Base-by-base conservation (phyloP, 2,329 filamentous ascomycete species). In the Exophiala lecanii-corni region DNA sequence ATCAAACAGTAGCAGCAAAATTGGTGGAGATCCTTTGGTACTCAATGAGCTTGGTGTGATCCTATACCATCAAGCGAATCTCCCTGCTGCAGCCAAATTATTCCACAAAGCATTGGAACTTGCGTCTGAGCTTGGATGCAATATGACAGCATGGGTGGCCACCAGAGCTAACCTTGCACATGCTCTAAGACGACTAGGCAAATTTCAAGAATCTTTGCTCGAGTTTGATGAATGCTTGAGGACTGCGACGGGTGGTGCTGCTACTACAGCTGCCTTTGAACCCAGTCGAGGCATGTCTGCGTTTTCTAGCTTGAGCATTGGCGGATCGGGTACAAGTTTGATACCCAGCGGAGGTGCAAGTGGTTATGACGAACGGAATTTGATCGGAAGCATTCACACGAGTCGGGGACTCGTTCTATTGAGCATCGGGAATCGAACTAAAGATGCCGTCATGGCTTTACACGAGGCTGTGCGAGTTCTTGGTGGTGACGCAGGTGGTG, bases 1-100 rank as follows among this genome's bases (percentile, higher is more conserved):
- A 32, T 47, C 55, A 39, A 51, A 43, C 36, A 49, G 40, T 30
- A 56, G 62, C 18, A 55, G 9, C 49, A 51, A 58, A 1, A 44
- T 65, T 7, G 63, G 66, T 1, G 68, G 69, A 4, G 92, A 98
- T 57, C 92, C 92, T 0, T 69, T 97, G 4, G 78, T 98, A 3
- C 74, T 98, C 42, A 98, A 98, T 62, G 92, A 98, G 67, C 83
- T 97, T 68, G 94, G 91, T 3, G 82, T 97, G 3, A 89, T 96
- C n/a, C 83, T 88, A 53, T 98, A 95, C 60, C 89, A 97, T 62
- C 88, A 96, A 61, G 82, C 86, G 55, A 78, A 85, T 38, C 77
- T 88, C 5, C 74, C 80, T 46, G 81, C 85, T 17, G 88, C 92
- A 0, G 79, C 86, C 7, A 75, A 79, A 20, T 78, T 89, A 50